Evolutionary conservation across 2,329 filamentous ascomycete genomes (phyloP), one percentile per base, ranked within the genome.

Genomic region (Lanzia echinophila): DNA sequence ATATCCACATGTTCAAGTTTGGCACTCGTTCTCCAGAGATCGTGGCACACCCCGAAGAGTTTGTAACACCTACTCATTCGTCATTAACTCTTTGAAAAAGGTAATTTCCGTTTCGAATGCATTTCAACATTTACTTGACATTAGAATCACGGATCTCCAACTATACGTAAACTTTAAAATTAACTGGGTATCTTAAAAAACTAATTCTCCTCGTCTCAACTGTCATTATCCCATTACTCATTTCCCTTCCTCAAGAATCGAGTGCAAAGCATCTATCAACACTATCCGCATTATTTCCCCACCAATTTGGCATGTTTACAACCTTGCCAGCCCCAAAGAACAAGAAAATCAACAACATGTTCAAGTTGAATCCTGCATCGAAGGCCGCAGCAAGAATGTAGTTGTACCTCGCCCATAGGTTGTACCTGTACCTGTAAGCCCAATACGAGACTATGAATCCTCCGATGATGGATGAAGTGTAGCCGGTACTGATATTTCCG

Each of bases 291-390:
- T 81, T 76, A 60, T 84, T 84, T 0, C 81, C 81, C 79, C 80
- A 84, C 81, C 81, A 84, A 56, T 79, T 64, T n/a, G 79, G 79
- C 80, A 83, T 83, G 15, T 67, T 71, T 7, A 82, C 68, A 32
- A 79, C 71, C 69, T 78, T 82, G 0, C 73, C 79, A 6, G 76
- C 75, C 1, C 79, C 77, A 59, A 83, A 81, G 56, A 76, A 78
- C 55, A 83, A 63, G 64, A 83, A 84, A n/a, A 82, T 76, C 17
- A 83, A 68, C 56, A 84, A 60, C 74, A 83, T 74, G 58, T 82
- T 81, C 19, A 83, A 69, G 63, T 84, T 84, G 63, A 81, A 84
- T 0, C 79, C 81, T 0, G 80, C 79, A 64, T 84, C 81, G 60
- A 83, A 79, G 1, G 81, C 80, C 1, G 80, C 81, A 0, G 79